Evolutionary conservation across 495 filamentous ascomycete genomes (phyloP), one percentile per base, ranked within the genome.

Genomic region (Lasiosphaeria hispida): DNA sequence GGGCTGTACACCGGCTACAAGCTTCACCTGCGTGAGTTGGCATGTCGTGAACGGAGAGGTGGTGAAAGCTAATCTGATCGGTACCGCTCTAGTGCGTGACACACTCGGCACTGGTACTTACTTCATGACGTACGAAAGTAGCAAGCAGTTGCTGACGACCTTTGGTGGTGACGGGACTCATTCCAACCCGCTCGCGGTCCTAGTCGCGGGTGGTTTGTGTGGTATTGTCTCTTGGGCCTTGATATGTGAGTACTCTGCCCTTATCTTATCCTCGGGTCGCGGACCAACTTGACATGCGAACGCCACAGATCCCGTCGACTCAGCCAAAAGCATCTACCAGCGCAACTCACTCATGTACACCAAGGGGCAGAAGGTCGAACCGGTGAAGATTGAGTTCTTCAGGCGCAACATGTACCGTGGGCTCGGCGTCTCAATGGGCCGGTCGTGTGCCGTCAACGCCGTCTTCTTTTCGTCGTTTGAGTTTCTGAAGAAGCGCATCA

Each of bases 71-170:
- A 9, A 57, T 50, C 48, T 63, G 33, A 67, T 56, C 30, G 39
- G 4, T 33, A 14, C 33, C 6, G 11, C 9, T 39, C 37, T 51
- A 81, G 83, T 95, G 67, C 84, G 92, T 45, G 92, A 97, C 67
- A 94, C 90, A 0, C 79, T 96, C 47, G 92, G 92, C 19, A 94
- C 92, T 2, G 90, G 82, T 2, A 86, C 96, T 53, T 97, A 96
- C 69, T 97, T 97, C 66, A 85, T 87, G 55, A 89, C 91, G 59
- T 97, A 97, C 68, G 92, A 97, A 68, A 90, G 86, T 60, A 84
- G 85, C 55, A 96, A 97, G 72, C 89, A 96, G 70, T 66, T 94
- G 41, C 82, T 92, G 40, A 85, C 87, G 34, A 91, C 88, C 17
- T 82, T 87, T 51, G 81, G 84, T 36, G 87, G 87, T 47, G 83